Base-by-base conservation (phyloP, 1,139 yeast species). In the Nakaseomyces delphensis region DNA sequence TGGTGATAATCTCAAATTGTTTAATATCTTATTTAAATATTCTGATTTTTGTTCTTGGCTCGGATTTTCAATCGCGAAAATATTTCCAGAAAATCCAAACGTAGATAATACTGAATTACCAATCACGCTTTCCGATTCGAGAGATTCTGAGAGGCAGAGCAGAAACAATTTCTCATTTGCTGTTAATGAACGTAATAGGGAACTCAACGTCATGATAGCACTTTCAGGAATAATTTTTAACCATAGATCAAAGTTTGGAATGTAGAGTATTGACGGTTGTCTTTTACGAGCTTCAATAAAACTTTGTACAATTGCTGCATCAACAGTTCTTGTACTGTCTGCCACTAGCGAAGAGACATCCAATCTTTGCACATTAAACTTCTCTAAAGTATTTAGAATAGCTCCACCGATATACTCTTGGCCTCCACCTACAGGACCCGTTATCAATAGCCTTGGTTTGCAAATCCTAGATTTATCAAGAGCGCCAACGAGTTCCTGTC, bases 281-380 rank as follows among this genome's bases (percentile, higher is more conserved):
- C 89, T 94, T 56, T 95, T 76, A 53, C 85, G 76, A 3, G 95
- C 95, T 63, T 91, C 99, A 24, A 83, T 71, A 57, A 93, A 81
- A 19, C 85, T 73, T 57, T 87, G 96, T 21, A 91, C 84, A 32
- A 89, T 73, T 0, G 84, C 74, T 58, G 87, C 84, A 56, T 91
- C 98, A 1, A 94, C 80, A 0, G 95, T 78, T 48, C 87, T 68
- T 0, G 93, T 75, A 4, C 94, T 72, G 55, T 89, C 97, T 11
- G 91, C 79, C 52, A 81, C 77, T 46, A 91, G 62, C 16, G 81
- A 73, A 1, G 89, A 86, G 47, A 91, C 68, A 60, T 91, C 98
- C 38, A 93, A 68, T 1, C 83, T 75, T 57, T 91, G 97, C 8
- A 87, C 80, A 57, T 87, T 94, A 54, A 81, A 87, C 0, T 96